Evolutionary conservation across 805 yeast genomes (phyloP).

Genomic region (Tetrapisispora taiwanensis): DNA sequence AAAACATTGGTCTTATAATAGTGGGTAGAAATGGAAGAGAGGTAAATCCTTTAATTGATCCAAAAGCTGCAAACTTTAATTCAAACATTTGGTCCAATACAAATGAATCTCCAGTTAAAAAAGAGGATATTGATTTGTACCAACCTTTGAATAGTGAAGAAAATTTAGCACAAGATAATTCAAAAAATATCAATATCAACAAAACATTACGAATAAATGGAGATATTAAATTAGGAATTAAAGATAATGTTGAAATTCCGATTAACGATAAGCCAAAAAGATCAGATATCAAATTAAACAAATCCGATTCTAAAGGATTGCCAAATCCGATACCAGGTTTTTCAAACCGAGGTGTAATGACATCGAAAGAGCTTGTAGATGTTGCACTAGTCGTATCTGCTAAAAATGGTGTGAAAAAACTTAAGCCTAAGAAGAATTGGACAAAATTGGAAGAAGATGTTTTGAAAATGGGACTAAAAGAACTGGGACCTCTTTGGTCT

Average conservation of each 20-base stretch:
- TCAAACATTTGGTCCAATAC: neutral
- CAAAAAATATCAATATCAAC: too few relatives aligned
- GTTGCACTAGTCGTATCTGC: slow-evolving; percentile 20
- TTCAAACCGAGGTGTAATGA: neutral
- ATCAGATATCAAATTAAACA: neutral
- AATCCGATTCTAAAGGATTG: neutral
- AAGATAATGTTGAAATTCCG: neutral
- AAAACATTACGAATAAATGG: too few relatives aligned
- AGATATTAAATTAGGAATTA: too few relatives aligned
- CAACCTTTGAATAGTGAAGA: neutral
- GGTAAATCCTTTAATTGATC: slow-evolving; percentile 15
- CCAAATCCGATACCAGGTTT: neutral
- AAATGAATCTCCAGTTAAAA: neutral
- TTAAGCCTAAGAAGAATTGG: slow-evolving; percentile 43
- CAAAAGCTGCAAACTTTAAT: neutral
- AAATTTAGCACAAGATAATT: too few relatives aligned
- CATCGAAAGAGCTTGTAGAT: slow-evolving; percentile 10
- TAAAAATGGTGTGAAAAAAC: slow-evolving; percentile 16
- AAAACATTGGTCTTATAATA: slow-evolving; percentile 58
- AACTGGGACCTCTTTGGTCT: slow-evolving; percentile 88
- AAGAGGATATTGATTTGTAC: neutral
- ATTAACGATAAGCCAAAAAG: neutral
- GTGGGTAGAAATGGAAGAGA: slow-evolving; percentile 51
- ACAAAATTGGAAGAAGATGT: slow-evolving; percentile 82
- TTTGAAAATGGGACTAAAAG: slow-evolving; percentile 64